Percentiles rank a stretch among this genome's conserved stretches.
Conservation (phyloP, 306 rosid genomes). For the Ammopiptanthus mongolicus region DNA sequence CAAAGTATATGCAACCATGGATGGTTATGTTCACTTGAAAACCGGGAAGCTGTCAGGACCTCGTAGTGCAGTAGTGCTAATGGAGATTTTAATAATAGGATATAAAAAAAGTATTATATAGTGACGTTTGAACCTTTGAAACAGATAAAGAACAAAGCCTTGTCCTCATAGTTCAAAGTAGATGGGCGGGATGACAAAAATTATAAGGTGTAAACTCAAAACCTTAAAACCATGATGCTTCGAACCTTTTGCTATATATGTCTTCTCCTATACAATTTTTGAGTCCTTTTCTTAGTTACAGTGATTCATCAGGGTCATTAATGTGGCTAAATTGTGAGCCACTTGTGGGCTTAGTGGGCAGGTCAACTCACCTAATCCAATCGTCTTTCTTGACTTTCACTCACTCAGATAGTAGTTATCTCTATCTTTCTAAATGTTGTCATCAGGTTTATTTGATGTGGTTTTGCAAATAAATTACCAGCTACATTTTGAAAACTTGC, state of each 20-base stretch:
- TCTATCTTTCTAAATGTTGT: not conserved
- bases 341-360: constrained; percentile 2
- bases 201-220: constrained; percentile 14
- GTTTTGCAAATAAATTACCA: not conserved
- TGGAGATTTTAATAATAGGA: not conserved
- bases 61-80: not conserved
- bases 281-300: constrained; percentile 12
- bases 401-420: not conserved
- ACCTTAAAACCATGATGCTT: constrained; percentile 16
- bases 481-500: not conserved
- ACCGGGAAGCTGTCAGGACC: constrained; percentile 5
- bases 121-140: constrained; percentile 26
- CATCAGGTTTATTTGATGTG: constrained; percentile 15
- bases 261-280: not conserved
- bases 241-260: not conserved
- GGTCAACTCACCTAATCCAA: constrained; percentile 36
- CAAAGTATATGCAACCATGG: not conserved
- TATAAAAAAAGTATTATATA: not conserved
- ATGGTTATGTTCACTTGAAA: constrained; percentile 17
- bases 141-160: constrained; percentile 10
- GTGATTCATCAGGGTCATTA: not conserved
- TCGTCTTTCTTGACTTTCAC: constrained; percentile 31
- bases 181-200: constrained; percentile 17
- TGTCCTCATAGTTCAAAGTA: constrained; percentile 26
- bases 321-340: not conserved